Percentiles rank a stretch among this genome's conserved stretches.
These are phyloP conservation scores for Aureoboletus auriporus DNA, from an alignment of 768 basidiomycete species.

Conservation along the genomic window DNA sequence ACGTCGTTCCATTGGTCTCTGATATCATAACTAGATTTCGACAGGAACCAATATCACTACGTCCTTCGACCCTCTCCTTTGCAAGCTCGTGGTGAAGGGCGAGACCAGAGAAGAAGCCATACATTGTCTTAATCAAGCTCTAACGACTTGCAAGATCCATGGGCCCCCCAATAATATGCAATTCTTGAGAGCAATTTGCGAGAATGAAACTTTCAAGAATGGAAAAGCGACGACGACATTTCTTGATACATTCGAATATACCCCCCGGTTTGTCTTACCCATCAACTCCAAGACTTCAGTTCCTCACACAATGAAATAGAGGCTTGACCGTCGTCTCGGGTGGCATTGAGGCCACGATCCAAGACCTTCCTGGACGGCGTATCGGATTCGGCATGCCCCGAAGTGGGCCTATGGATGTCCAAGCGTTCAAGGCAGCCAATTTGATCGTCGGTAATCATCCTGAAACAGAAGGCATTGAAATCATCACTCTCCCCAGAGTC, in stretches of 20 bases:
- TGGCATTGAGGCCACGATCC: slow-evolving; percentile 55
- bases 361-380: slow-evolving; percentile 53
- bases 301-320: slow-evolving; percentile 19
- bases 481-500: slow-evolving; percentile 43
- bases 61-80: slow-evolving; percentile 55
- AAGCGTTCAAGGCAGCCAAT: slow-evolving; percentile 56
- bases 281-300: neutral
- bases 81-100: slow-evolving; percentile 56
- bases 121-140: slow-evolving; percentile 34
- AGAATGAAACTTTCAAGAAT: slow-evolving; percentile 33
- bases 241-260: slow-evolving; percentile 41
- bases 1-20: neutral
- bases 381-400: slow-evolving; percentile 57
- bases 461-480: slow-evolving; percentile 53
- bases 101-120: slow-evolving; percentile 43
- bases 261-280: slow-evolving; percentile 32
- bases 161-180: slow-evolving; percentile 61
- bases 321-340: slow-evolving; percentile 51
- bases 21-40: slow-evolving; percentile 33
- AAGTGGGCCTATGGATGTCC: slow-evolving; percentile 61
- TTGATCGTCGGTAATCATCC: slow-evolving; percentile 51
- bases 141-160: slow-evolving; percentile 40
- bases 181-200: slow-evolving; percentile 45
- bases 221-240: slow-evolving; percentile 49
- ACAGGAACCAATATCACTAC: slow-evolving; percentile 50